phyloP scores from a whole-genome alignment of 495 filamentous ascomycete genomes.

The Penicillium lagena region DNA sequence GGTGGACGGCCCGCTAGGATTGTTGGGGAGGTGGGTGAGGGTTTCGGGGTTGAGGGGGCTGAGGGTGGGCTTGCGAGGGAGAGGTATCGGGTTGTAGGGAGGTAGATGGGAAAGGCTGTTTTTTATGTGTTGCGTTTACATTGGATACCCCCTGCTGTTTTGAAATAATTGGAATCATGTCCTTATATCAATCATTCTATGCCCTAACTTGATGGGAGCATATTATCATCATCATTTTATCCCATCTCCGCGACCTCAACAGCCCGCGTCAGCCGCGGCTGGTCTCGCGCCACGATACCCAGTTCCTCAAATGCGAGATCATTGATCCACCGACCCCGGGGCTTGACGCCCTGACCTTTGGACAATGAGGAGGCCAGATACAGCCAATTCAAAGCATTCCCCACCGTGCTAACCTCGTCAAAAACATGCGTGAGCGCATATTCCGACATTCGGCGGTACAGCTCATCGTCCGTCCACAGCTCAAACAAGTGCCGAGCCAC shows the following conservation, averaged over 20 bases:
- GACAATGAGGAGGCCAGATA: constrained; percentile 64
- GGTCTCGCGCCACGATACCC: constrained; percentile 18
- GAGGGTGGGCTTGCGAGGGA: constrained; percentile 42
- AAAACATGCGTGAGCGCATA: constrained; percentile 61
- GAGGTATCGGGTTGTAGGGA: constrained; percentile 39
- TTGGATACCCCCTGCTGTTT: background rate
- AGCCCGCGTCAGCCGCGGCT: constrained; percentile 41
- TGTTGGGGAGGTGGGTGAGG: constrained; percentile 81
- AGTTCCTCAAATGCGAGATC: constrained; percentile 71
- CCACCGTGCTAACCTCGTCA: constrained; percentile 80
- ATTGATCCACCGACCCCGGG: constrained; percentile 62
- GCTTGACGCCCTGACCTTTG: constrained; percentile 40
- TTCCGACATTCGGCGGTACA: constrained; percentile 62
- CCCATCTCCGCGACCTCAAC: constrained; percentile 29
- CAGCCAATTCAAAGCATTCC: constrained; percentile 72
- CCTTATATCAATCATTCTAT: too few species aligned
- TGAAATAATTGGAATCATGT: background rate
- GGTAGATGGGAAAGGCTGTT: constrained; percentile 6
- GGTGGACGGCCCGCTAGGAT: constrained; percentile 75
- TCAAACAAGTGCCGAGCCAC: constrained; percentile 66
- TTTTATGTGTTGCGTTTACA: background rate
- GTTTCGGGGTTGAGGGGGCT: constrained; percentile 52
- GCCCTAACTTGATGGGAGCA: too few species aligned
- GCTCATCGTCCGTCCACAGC: constrained; percentile 58
- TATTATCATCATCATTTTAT: background rate